phyloP scores from a whole-genome alignment of 2,329 filamentous ascomycete genomes.

The Pestalotiopsis sp. region DNA sequence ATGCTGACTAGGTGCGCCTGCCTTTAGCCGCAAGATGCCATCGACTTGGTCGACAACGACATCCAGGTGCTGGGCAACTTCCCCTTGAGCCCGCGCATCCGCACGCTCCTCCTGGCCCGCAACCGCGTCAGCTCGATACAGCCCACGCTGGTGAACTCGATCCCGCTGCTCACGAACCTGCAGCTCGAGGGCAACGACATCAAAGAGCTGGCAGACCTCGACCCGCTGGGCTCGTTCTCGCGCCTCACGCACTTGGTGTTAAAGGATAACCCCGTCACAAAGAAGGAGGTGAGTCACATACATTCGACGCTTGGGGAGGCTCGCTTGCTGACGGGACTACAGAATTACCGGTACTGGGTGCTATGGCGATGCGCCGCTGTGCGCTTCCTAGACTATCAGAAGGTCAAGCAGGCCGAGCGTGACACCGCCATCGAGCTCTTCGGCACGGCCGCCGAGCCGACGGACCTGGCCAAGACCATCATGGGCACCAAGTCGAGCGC shows the following conservation, averaged over 20 bases:
- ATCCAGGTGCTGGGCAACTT: conserved; percentile 90
- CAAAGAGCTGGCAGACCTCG: conserved; percentile 82
- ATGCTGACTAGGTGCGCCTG: background rate
- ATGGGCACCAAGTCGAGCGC: conserved; percentile 79
- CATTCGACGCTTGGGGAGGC: background rate
- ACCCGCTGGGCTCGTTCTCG: conserved; percentile 71
- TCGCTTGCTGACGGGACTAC: conserved; percentile 11
- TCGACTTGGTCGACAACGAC: conserved; percentile 99
- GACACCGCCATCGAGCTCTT: conserved; percentile 78
- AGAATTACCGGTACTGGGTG: conserved; percentile 93
- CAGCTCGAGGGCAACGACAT: conserved; percentile 84
- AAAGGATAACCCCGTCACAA: conserved; percentile 85
- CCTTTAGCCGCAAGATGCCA: conserved; percentile 83
- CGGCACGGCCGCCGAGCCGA: conserved; percentile 76
- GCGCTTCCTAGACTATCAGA: conserved; percentile 89
- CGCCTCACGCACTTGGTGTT: conserved; percentile 80
- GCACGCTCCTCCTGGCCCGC: conserved; percentile 83
- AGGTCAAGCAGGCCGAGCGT: conserved; percentile 87
- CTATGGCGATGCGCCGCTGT: conserved; percentile 85
- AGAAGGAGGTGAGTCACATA: conserved; percentile 75
- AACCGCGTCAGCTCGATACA: conserved; percentile 88
- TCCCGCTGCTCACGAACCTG: conserved; percentile 82
- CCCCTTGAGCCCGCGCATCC: conserved; percentile 84
- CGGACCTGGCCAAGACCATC: conserved; percentile 81
- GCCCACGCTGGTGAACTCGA: conserved; percentile 68